Base-by-base conservation (phyloP, 2,329 filamentous ascomycete genomes). In the Trichoderma oligosporum region DNA sequence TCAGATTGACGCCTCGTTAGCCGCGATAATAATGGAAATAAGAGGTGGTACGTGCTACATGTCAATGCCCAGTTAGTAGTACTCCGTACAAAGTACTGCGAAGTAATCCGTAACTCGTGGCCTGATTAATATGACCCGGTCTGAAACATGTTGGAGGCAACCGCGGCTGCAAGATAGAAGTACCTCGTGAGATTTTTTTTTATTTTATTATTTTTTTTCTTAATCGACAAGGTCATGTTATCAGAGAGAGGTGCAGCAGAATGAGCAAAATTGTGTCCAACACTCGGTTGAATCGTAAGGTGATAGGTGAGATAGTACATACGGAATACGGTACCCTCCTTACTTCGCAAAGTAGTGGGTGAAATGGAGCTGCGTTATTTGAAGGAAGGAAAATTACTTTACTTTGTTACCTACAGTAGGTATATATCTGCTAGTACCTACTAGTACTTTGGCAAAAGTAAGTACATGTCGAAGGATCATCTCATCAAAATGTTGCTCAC, bases 1-100 rank as follows among this genome's bases (percentile, higher is more conserved):
- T 57, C 46, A 51, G 47, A 45, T 33, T 51, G 55, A 51, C 53
- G 39, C 51, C 4, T n/a, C 16, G 53, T 56, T 56, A 56, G 53
- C 53, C 53, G 53, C 53, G 44, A 56, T 35, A 44, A 48, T 24
- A 14, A 31, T 47, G 35, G 53, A 48, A 56, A 48, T 47, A 56
- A 56, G 44, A 56, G 53, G 42, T 47, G 53, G 42, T 41, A 56
- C 53, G 44, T 56, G 44, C 51, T 45, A 55, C 41, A 36, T 45
- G 51, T 29, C 35, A 48, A 27, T 39, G 49, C 51, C 51, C 6
- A 11, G 11, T 31, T 6, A 38, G 51, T 25, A 38, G n/a, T 16
- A 38, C 36, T 5, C 8, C n/a, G 35, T 11, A 31, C n/a, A 22
- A 31, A 45, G 14, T 35, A 25, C 12, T 12, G n/a, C 7, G 4